phyloP scores from a whole-genome alignment of 2,329 filamentous ascomycete species.

The Beauveria sp. region DNA sequence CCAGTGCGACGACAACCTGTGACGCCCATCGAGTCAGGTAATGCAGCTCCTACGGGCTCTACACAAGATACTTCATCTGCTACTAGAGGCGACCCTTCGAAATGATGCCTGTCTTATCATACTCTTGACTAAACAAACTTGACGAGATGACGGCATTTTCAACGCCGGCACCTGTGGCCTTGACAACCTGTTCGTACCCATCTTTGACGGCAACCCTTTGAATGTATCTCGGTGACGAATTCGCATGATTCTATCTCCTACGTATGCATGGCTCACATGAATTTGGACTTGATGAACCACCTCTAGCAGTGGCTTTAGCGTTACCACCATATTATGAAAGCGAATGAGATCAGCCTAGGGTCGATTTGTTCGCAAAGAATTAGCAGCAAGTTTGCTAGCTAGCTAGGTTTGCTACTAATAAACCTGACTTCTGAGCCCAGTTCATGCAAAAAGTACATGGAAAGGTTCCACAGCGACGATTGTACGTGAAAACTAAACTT shows the following conservation, averaged over 20 bases:
- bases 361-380: background rate
- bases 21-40: background rate
- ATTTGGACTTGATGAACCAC: background rate
- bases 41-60: background rate
- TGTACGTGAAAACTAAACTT: background rate
- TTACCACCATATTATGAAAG: background rate
- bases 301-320: background rate
- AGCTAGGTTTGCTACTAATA: background rate
- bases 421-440: background rate
- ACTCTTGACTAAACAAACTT: background rate
- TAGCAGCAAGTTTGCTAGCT: background rate
- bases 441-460: background rate
- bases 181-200: background rate
- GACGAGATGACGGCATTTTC: background rate
- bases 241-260: background rate
- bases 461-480: background rate
- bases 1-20: conserved; percentile 10
- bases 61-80: background rate
- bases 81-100: background rate
- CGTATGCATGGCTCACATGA: background rate
- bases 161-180: background rate
- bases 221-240: background rate
- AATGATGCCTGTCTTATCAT: background rate
- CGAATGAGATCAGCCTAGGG: background rate
- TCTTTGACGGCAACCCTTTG: background rate